These are phyloP conservation scores for Colletotrichum sp. DNA, from an alignment of 2,329 filamentous ascomycete species.

Conservation along the genomic window DNA sequence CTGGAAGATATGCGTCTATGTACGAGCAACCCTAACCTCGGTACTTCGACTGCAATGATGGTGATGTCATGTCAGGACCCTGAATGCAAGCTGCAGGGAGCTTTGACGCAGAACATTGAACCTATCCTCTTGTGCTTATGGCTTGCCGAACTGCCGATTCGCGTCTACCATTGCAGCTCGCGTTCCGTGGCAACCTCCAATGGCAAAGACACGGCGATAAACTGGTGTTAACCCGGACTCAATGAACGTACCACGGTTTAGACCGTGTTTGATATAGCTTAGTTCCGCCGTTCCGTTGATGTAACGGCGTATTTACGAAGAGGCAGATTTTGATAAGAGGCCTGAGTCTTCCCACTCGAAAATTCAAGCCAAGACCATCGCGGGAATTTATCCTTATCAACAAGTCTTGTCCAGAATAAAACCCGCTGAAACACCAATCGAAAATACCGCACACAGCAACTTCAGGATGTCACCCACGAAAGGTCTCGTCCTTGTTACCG, in stretches of 20 bases:
- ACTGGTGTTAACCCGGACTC: neutral
- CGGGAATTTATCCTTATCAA: neutral
- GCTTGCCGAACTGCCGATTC: neutral
- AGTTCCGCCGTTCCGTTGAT: neutral
- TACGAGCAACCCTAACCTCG: neutral
- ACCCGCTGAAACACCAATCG: no score
- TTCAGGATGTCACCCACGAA: neutral
- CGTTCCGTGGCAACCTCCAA: neutral
- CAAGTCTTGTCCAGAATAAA: no score
- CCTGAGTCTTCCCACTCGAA: neutral
- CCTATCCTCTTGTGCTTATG: neutral
- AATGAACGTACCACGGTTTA: neutral
- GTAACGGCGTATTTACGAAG: neutral
- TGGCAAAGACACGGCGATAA: neutral
- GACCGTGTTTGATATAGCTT: neutral
- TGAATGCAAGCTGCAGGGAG: neutral
- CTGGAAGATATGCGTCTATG: neutral
- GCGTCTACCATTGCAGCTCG: neutral
- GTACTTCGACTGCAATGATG: neutral
- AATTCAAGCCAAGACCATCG: neutral
- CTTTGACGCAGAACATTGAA: neutral
- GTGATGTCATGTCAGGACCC: neutral
- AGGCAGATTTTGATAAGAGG: neutral
- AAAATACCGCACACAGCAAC: neutral
- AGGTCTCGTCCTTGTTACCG: conserved; percentile 35